A percentile compares a stretch with the other conserved stretches of the same genome.
phyloP scores from a whole-genome alignment of 768 basidiomycete species.

The Xanthoconium stramineum region DNA sequence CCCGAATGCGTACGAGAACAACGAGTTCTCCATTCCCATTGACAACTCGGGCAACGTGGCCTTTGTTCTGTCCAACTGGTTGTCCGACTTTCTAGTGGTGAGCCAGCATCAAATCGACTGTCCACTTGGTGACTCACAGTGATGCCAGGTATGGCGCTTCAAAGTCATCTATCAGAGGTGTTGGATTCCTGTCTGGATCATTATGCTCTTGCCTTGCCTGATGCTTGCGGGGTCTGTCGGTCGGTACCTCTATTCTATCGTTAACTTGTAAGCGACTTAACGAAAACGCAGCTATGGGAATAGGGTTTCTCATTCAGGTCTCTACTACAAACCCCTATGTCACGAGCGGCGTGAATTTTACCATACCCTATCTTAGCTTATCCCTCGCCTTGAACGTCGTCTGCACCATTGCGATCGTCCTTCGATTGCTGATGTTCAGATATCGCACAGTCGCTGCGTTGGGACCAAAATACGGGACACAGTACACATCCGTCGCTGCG shows the following conservation, averaged over 20 bases:
- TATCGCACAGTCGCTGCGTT: slow-evolving; percentile 9
- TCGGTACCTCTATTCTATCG: neutral
- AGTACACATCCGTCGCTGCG: slow-evolving; percentile 32
- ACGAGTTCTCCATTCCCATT: slow-evolving; percentile 21
- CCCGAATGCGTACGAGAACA: slow-evolving; percentile 24
- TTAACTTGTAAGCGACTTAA: neutral
- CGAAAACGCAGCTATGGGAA: slow-evolving; percentile 4
- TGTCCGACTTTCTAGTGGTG: slow-evolving; percentile 21
- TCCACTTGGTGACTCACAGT: neutral
- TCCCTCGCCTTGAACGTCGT: slow-evolving; percentile 33
- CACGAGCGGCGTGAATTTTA: slow-evolving; percentile 10
- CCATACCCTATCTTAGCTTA: slow-evolving; percentile 25
- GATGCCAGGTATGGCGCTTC: slow-evolving; percentile 14
- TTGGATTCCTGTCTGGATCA: slow-evolving; percentile 5
- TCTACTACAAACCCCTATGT: slow-evolving; percentile 12
- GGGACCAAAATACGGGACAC: slow-evolving; percentile 19
- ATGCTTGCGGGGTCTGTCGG: slow-evolving; percentile 7
- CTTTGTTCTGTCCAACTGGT: slow-evolving; percentile 12
- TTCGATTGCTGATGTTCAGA: slow-evolving; percentile 27
- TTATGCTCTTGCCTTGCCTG: slow-evolving; percentile 9
- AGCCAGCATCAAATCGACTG: neutral
- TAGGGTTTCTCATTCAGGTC: slow-evolving; percentile 8
- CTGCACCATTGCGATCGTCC: slow-evolving; percentile 30
- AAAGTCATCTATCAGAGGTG: slow-evolving; percentile 16
- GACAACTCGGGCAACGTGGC: slow-evolving; percentile 9